phyloP scores from a whole-genome alignment of 495 filamentous ascomycete species.

The Penicillium cinerascens region DNA sequence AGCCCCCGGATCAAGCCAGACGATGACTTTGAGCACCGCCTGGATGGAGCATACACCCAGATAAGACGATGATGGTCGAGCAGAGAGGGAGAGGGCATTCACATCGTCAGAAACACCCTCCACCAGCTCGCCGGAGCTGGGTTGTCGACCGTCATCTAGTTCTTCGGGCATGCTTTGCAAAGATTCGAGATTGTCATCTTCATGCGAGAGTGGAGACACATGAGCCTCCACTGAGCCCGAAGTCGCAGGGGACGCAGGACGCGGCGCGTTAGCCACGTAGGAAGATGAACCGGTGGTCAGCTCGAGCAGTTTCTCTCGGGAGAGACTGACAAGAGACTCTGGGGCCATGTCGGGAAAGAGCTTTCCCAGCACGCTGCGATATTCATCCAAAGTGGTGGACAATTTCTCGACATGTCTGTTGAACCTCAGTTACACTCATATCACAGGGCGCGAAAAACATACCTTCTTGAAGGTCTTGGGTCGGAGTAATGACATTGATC shows the following conservation, averaged over 20 bases:
- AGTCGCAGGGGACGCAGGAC: slow-evolving; percentile 38
- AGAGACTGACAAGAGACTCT: slow-evolving; percentile 39
- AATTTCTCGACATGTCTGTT: slow-evolving; percentile 42
- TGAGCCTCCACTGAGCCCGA: slow-evolving; percentile 40
- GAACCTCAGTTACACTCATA: not conserved
- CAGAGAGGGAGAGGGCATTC: slow-evolving; percentile 71
- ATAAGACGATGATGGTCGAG: slow-evolving; percentile 70
- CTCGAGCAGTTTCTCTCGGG: slow-evolving; percentile 50
- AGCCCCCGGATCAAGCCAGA: slow-evolving; percentile 66
- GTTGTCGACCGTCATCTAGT: slow-evolving; percentile 21
- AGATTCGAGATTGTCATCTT: slow-evolving; percentile 41
- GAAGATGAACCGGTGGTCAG: slow-evolving; percentile 23
- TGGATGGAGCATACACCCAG: slow-evolving; percentile 80
- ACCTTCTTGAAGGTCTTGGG: slow-evolving; percentile 39
- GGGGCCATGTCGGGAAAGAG: slow-evolving; percentile 37
- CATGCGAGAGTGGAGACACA: slow-evolving; percentile 36
- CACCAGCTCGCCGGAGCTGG: slow-evolving; percentile 45
- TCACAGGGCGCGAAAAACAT: slow-evolving; percentile 1
- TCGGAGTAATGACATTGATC: slow-evolving; percentile 45
- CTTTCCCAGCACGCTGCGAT: slow-evolving; percentile 33
- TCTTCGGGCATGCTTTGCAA: slow-evolving; percentile 43
- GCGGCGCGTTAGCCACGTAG: slow-evolving; percentile 20
- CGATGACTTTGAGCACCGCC: slow-evolving; percentile 75
- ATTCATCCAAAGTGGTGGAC: slow-evolving; percentile 40
- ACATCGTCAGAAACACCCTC: slow-evolving; percentile 76